A percentile compares a stretch with the other conserved stretches of the same genome.
These are phyloP conservation scores for Coleophoma cylindrospora DNA, from an alignment of 2,329 filamentous ascomycete species.

Conservation along the genomic window DNA sequence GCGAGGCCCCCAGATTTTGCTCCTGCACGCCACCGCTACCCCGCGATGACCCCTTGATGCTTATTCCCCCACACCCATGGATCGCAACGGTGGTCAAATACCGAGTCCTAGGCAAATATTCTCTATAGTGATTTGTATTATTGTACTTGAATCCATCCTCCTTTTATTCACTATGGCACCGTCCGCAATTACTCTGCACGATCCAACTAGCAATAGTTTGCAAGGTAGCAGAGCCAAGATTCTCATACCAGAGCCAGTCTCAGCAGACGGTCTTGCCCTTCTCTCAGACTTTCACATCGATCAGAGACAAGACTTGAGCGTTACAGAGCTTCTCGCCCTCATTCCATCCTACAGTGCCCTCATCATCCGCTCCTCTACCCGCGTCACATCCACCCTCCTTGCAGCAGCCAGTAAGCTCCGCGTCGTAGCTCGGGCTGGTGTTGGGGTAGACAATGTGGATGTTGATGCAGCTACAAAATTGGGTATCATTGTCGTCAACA, in stretches of 20 bases:
- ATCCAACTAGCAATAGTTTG: neutral
- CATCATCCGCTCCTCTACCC: constrained; percentile 77
- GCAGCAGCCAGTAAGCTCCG: constrained; percentile 62
- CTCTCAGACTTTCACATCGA: constrained; percentile 67
- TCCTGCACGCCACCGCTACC: neutral
- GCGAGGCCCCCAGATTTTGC: neutral
- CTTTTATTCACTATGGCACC: constrained; percentile 14
- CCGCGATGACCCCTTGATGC: neutral
- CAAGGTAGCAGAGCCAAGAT: constrained; percentile 33
- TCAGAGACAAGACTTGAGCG: constrained; percentile 54
- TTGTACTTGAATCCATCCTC: neutral
- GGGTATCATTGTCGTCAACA: constrained; percentile 78
- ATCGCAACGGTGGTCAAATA: neutral
- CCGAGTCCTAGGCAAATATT: neutral
- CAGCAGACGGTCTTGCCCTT: constrained; percentile 69
- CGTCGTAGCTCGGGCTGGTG: constrained; percentile 75
- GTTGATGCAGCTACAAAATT: constrained; percentile 65
- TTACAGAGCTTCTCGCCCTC: constrained; percentile 58
- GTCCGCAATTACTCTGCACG: constrained; percentile 10
- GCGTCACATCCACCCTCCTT: constrained; percentile 67
- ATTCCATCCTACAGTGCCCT: constrained; percentile 72
- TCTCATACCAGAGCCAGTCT: constrained; percentile 76
- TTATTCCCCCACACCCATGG: neutral
- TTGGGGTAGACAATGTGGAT: constrained; percentile 80
- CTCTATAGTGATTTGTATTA: neutral